phyloP scores from a whole-genome alignment of 2,329 filamentous ascomycete species.

The Biscogniauxia mediterranea region DNA sequence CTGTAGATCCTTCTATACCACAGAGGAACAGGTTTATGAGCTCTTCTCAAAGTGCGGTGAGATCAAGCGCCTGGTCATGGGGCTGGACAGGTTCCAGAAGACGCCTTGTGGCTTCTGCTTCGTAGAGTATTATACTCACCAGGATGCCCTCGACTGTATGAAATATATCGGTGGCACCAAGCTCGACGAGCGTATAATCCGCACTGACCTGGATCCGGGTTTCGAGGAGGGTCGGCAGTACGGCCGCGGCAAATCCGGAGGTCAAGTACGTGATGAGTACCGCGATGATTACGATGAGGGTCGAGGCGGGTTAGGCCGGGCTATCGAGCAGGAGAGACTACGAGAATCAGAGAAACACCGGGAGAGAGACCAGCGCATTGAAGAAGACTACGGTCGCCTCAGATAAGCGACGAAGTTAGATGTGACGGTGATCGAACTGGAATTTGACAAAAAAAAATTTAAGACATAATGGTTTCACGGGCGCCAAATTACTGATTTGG shows the following conservation, averaged over 20 bases:
- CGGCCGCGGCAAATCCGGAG: conserved; percentile 90
- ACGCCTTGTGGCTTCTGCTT: conserved; percentile 99
- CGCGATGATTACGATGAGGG: conserved; percentile 96
- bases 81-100: conserved; percentile 93
- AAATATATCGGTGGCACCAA: conserved; percentile 99
- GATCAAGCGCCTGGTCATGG: conserved; percentile 98
- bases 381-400: conserved; percentile 58
- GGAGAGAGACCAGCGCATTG: conserved; percentile 40
- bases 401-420: conserved; percentile 37
- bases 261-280: conserved; percentile 97
- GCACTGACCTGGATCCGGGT: conserved; percentile 91
- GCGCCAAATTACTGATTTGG: background rate
- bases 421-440: conserved; percentile 14
- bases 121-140: conserved; percentile 97
- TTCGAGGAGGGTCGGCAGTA: conserved; percentile 97
- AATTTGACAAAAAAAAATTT: background rate
- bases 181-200: conserved; percentile 93
- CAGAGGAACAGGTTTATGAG: conserved; percentile 98
- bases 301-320: conserved; percentile 82
- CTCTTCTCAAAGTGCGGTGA: conserved; percentile 95
- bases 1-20: conserved; percentile 88
- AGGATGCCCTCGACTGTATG: conserved; percentile 96
- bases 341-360: conserved; percentile 42
- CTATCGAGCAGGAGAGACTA: conserved; percentile 54
- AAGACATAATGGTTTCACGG: no score